Evolutionary conservation across 805 yeast genomes (phyloP).

Genomic region (Kodamaea kaohsiungensis): DNA sequence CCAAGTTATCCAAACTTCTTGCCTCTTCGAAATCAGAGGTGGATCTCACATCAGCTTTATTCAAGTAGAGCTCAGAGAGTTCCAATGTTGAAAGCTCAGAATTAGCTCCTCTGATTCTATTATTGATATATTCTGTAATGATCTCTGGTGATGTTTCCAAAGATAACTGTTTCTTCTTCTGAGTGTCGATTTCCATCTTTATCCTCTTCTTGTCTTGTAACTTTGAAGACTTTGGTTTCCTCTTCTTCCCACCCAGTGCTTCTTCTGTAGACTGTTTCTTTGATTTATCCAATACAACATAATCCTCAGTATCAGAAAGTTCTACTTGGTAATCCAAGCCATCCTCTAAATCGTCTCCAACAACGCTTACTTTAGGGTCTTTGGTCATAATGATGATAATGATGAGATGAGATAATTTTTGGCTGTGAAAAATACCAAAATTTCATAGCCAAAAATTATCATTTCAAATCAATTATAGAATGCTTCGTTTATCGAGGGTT

Average conservation of each 20-base stretch:
- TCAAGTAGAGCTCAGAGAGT: conserved; percentile 61
- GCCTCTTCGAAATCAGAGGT: conserved; percentile 57
- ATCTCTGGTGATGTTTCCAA: conserved; percentile 50
- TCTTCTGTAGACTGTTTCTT: conserved; percentile 12
- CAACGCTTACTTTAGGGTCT: conserved; percentile 3
- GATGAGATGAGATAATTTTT: conserved; percentile 10
- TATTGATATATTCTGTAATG: conserved; percentile 68
- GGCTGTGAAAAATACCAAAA: background rate
- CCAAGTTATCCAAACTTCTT: conserved; percentile 57
- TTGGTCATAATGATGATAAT: conserved; percentile 6
- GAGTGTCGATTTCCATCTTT: conserved; percentile 65
- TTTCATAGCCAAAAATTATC: background rate
- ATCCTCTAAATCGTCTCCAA: conserved; percentile 77
- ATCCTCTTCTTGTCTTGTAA: conserved; percentile 64
- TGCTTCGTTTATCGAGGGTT: background rate
- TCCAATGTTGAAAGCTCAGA: conserved; percentile 76
- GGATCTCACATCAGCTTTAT: conserved; percentile 57
- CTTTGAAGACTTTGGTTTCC: conserved; percentile 36
- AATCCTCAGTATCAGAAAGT: conserved; percentile 23
- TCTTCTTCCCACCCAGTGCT: conserved; percentile 18
- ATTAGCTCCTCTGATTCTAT: conserved; percentile 56
- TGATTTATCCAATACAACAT: conserved; percentile 19
- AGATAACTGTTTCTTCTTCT: conserved; percentile 58
- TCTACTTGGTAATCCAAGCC: conserved; percentile 65
- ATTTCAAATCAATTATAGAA: background rate